phyloP scores from a whole-genome alignment of 352 stramenopile genomes.

The Globisporangium irregulare region DNA sequence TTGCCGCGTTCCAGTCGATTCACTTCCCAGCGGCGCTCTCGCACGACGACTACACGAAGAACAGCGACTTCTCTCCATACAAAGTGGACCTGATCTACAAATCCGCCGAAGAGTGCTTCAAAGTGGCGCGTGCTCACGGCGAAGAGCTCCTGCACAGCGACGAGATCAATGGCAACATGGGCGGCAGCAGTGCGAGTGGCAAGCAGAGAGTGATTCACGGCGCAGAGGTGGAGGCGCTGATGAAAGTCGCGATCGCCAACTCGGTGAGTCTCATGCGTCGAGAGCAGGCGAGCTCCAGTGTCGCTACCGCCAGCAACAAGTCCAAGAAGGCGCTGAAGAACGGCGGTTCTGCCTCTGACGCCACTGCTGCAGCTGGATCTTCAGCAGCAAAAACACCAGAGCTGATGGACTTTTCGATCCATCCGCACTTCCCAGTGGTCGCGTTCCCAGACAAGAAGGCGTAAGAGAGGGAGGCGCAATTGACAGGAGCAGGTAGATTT shows the following conservation, averaged over 20 bases:
- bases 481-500: neutral
- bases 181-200: constrained; percentile 9
- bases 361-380: neutral
- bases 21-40: constrained; percentile 67
- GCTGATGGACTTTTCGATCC: constrained; percentile 59
- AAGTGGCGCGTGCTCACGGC: constrained; percentile 47
- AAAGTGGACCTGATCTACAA: constrained; percentile 76
- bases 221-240: constrained; percentile 49
- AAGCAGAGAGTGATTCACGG: constrained; percentile 23
- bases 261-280: constrained; percentile 54
- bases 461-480: neutral
- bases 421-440: constrained; percentile 69
- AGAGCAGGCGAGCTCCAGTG: constrained; percentile 25
- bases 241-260: constrained; percentile 67
- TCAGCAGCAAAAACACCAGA: constrained; percentile 19
- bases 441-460: constrained; percentile 30
- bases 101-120: constrained; percentile 85
- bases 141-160: constrained; percentile 49
- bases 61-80: constrained; percentile 80
- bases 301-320: constrained; percentile 13
- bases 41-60: constrained; percentile 71
- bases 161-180: constrained; percentile 21
- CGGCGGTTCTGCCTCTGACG: neutral
- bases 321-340: constrained; percentile 30
- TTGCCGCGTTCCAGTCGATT: constrained; percentile 69